Base-by-base conservation (phyloP, 116 monocot genomes). In the Papilionanthe hybrid region DNA sequence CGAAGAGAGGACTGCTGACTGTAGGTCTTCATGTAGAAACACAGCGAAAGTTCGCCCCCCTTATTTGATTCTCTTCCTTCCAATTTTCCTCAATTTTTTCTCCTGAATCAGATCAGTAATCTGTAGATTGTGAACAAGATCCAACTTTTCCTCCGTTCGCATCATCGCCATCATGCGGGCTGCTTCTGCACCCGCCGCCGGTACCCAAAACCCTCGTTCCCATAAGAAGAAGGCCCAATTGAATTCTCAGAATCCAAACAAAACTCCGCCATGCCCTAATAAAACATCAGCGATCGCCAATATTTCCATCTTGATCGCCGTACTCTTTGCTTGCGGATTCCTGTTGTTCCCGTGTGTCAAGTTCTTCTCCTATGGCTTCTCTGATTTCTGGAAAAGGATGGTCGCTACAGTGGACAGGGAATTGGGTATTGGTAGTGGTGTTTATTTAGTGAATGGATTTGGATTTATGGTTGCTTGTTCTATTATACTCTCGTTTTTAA, bases 221-320 rank as follows among this genome's bases (percentile, higher is more conserved):
- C n/a, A 65, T 65, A 65, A 25, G 65, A 65, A 65, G 65, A 65
- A 65, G 9, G 25, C 65, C 65, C 65, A 65, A 65, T 23, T 23
- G 67, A 88, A 87, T 76, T 87, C 87, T 17, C 69, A 83, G 69
- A 92, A 87, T 77, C 89, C 88, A 11, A 76, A 85, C 2, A 85
- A 83, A 5, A 87, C 89, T 23, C 85, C 91, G 4, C 88, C 92
- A 75, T 91, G 95, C 78, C 91, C 91, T 19, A 82, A 87, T 82
- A 90, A 91, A 29, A 82, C 85, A 18, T 81, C 87, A 60, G 95
- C 93, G 25, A 89, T 85, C 67, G 65, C 90, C 76, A 91, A 95
- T 72, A 77, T 77, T 57, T 68, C 87, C 27, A 74, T 91, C 27
- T 89, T 95, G 37, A 20, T 89, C 42, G 78, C 88, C n/a, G 93